Conservation (phyloP, 768 basidiomycete species). For the Daedaleopsis nitida region DNA sequence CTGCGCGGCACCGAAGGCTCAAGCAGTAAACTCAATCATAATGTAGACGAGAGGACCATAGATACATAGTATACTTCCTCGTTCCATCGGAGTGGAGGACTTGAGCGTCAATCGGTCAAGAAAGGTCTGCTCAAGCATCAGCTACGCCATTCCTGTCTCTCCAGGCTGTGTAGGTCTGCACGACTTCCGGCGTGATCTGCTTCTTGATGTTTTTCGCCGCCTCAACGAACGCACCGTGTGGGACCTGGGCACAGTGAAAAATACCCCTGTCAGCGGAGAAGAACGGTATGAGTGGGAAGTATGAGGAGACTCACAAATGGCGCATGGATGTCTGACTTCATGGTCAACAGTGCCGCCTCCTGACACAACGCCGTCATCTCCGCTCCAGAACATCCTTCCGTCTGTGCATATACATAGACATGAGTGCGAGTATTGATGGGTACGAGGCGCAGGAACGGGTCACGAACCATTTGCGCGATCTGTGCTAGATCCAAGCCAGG, state of each 20-base stretch:
- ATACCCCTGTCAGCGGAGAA: slow-evolving; percentile 1
- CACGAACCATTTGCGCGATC: slow-evolving; percentile 70
- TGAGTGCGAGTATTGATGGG: not conserved
- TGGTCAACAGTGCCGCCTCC: slow-evolving; percentile 91
- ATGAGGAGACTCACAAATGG: slow-evolving; percentile 55
- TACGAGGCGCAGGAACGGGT: not conserved
- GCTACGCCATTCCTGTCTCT: slow-evolving; percentile 30
- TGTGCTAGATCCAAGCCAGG: slow-evolving; percentile 62
- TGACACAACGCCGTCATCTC: slow-evolving; percentile 92
- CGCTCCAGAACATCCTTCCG: slow-evolving; percentile 94
- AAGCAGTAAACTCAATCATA: too few species aligned
- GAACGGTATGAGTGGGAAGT: not conserved
- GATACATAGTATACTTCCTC: too few species aligned
- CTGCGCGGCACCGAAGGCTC: too few species aligned
- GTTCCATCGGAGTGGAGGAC: too few species aligned
- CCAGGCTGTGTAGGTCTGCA: slow-evolving; percentile 78
- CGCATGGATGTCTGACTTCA: slow-evolving; percentile 84
- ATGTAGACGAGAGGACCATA: too few species aligned
- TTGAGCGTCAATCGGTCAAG: too few species aligned
- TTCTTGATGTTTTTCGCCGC: slow-evolving; percentile 72
- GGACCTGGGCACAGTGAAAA: slow-evolving; percentile 53
- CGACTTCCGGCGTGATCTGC: slow-evolving; percentile 83
- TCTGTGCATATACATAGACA: slow-evolving; percentile 47
- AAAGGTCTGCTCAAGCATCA: slow-evolving; percentile 16
- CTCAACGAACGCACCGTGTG: slow-evolving; percentile 67